Percentiles rank a stretch among this genome's conserved stretches.
Evolutionary conservation across 2,329 filamentous ascomycete genomes (phyloP).

Genomic region (Coccinonectria pachysandricola): DNA sequence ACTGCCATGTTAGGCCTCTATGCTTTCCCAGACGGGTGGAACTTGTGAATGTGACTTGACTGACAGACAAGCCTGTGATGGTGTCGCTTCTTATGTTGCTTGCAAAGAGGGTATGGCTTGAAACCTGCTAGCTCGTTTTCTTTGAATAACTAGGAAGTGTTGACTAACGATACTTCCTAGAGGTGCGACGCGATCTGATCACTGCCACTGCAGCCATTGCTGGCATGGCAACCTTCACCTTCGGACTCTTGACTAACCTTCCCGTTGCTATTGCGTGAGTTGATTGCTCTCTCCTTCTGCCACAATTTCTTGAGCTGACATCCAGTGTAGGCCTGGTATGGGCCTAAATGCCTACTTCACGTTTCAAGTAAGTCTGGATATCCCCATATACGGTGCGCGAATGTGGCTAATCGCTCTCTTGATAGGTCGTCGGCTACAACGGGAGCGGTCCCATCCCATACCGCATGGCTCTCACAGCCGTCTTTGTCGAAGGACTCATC

Average conservation of each 20-base stretch:
- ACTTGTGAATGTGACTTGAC: slow-evolving; percentile 56
- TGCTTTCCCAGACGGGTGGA: slow-evolving; percentile 66
- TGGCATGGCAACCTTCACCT: slow-evolving; percentile 63
- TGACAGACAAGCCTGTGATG: slow-evolving; percentile 37
- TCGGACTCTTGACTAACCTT: slow-evolving; percentile 74
- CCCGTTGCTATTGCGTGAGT: slow-evolving; percentile 38
- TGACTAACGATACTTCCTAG: slow-evolving; percentile 19
- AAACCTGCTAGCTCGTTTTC: no score
- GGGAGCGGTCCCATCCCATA: slow-evolving; percentile 48
- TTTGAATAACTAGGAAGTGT: fast-evolving
- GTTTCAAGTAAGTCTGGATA: slow-evolving; percentile 39
- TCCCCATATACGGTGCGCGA: no score
- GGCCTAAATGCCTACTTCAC: slow-evolving; percentile 59
- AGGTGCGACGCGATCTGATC: slow-evolving; percentile 64
- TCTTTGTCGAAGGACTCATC: slow-evolving; percentile 55
- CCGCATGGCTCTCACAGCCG: slow-evolving; percentile 48
- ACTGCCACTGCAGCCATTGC: slow-evolving; percentile 76
- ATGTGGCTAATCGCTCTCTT: no score
- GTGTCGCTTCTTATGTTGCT: slow-evolving; percentile 30
- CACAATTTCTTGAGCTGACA: slow-evolving; percentile 4
- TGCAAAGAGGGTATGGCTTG: slow-evolving; percentile 37
- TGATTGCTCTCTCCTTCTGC: background rate
- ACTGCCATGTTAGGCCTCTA: slow-evolving; percentile 43
- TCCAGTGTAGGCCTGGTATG: slow-evolving; percentile 48
- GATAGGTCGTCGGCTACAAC: slow-evolving; percentile 52